Evolutionary conservation across 441 rosid genomes (phyloP), one percentile per base, ranked within the genome.

Genomic region (Gossypium schwendimanii): DNA sequence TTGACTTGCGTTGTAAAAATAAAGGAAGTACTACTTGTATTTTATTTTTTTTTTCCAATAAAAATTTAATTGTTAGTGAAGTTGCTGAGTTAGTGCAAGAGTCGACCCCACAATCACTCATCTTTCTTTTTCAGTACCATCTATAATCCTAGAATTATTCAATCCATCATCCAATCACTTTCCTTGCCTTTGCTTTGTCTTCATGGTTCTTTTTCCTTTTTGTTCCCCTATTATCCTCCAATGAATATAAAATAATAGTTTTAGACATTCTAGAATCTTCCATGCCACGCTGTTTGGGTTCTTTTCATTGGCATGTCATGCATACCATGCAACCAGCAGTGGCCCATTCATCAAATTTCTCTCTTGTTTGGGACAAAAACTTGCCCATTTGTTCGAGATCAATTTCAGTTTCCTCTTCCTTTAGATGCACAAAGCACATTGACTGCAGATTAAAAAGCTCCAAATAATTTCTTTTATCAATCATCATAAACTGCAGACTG

Each of bases 401-500:
- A 44, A 44, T 44, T 44, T 44, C 14, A 44, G 21, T 15, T 52
- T 52, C 17, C 21, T 6, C 0, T 59, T 59, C 44, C 44, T 6
- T 7, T 28, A 20, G 23, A 15, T 33, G 14, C 6, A 44, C 45
- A 61, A 61, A 8, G 11, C 12, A 44, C 45, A 31, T 31, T 17
- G 11, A 28, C 39, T 8, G 14, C n/a, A 61, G 2, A 31, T 60
- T n/a, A 7, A 15, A 59, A 26, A 28, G 11, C 4, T 59, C 62
- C 62, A 12, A 58, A 24, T 58, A 0, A 60, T 7, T 14, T n/a
- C 5, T 50, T 50, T 17, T 50, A 50, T 45, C n/a, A 45, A 45
- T 11, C 14, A 11, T 69, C 84, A 49, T 85, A 2, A 18, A 53
- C 0, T 53, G 12, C 33, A 4, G 33, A 4, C 33, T 4, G 33